Conservation (phyloP, 23 red algal species). For the Gracilaria domingensis region DNA sequence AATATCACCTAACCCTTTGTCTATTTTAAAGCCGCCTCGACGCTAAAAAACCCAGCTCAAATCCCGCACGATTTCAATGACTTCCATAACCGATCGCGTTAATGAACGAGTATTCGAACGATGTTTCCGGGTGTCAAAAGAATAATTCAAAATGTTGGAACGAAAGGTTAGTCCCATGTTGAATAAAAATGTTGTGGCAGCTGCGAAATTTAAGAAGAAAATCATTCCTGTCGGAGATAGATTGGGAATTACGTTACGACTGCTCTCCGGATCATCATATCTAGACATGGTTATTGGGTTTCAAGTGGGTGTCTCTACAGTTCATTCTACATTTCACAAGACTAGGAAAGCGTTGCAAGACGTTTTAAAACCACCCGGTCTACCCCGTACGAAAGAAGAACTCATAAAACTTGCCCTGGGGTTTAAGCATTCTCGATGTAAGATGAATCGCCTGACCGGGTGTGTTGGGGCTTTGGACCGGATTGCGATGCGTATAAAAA, state of each 20-base stretch:
- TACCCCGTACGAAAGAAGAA: not conserved
- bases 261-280: slow-evolving; percentile 7
- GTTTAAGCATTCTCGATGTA: not conserved
- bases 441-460: not conserved
- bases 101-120: not conserved
- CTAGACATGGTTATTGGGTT: not conserved
- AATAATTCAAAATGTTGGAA: not conserved
- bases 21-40: too few species aligned
- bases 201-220: too few species aligned
- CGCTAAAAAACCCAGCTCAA: too few species aligned
- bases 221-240: not conserved
- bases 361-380: not conserved
- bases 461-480: not conserved
- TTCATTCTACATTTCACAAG: slow-evolving; percentile 3
- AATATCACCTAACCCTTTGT: too few species aligned
- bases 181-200: not conserved
- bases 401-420: not conserved
- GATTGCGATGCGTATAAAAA: not conserved
- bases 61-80: too few species aligned
- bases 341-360: not conserved
- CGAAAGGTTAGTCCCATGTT: not conserved
- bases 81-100: not conserved
- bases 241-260: not conserved
- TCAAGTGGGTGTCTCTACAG: not conserved
- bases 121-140: not conserved